These are phyloP conservation scores for Diophrys appendiculata DNA, from an alignment of 73 alveolate species.

Conservation along the genomic window DNA sequence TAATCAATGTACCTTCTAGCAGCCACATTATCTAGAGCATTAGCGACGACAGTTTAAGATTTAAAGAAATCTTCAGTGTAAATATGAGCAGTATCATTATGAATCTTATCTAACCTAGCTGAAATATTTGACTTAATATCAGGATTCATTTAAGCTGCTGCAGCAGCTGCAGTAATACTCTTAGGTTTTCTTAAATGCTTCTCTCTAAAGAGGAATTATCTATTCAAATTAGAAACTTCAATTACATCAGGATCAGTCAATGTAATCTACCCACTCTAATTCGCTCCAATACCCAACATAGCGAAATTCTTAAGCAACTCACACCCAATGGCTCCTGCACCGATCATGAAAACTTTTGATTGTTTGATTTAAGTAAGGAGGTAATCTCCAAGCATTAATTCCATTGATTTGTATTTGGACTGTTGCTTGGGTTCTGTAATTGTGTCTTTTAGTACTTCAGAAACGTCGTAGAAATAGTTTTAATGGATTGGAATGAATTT, in stretches of 20 bases:
- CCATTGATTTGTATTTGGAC: neutral
- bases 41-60: slow-evolving; percentile 76
- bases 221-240: slow-evolving; percentile 91
- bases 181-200: slow-evolving; percentile 92
- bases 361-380: slow-evolving; percentile 55
- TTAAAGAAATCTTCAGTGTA: slow-evolving; percentile 85
- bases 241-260: slow-evolving; percentile 96
- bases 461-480: slow-evolving; percentile 68
- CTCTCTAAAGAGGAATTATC: slow-evolving; percentile 96
- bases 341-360: slow-evolving; percentile 80
- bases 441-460: slow-evolving; percentile 60
- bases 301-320: slow-evolving; percentile 93
- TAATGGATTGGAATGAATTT: slow-evolving; percentile 91
- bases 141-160: slow-evolving; percentile 91
- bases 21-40: slow-evolving; percentile 95
- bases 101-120: slow-evolving; percentile 86
- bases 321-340: slow-evolving; percentile 99
- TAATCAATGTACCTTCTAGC: slow-evolving; percentile 93
- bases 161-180: slow-evolving; percentile 94
- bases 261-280: slow-evolving; percentile 59
- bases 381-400: slow-evolving; percentile 55
- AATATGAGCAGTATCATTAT: slow-evolving; percentile 82
- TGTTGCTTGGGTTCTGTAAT: too few species aligned
- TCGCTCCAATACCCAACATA: slow-evolving; percentile 83
- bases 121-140: slow-evolving; percentile 82